Base-by-base conservation (phyloP, 169 alveolate species). In the Plasmodium coatneyi region DNA sequence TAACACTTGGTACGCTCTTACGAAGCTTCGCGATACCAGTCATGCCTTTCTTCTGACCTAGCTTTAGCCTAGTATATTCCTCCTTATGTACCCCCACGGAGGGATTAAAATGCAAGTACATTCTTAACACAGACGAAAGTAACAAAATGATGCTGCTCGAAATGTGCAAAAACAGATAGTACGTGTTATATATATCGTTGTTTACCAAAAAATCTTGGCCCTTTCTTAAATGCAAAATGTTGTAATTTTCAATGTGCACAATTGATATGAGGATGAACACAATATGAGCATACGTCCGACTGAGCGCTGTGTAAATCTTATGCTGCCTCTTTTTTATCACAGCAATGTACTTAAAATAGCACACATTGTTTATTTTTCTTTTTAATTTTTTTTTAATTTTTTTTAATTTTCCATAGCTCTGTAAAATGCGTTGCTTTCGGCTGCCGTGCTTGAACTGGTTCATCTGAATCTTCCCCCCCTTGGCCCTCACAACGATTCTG, bases 161-260 rank as follows among this genome's bases (percentile, higher is more conserved):
- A 5, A 89, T 89, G 78, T 89, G 94, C 19, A 78, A 39, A 89
- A 89, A 89, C 6, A 89, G 66, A 39, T 89, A 89, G 49, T 79
- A 89, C 34, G 94, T 60, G 19, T 89, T 89, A 52, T 89, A 89
- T 89, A 79, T 79, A 89, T 89, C 94, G 52, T 56, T 60, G 52
- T 72, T 89, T 82, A 89, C 56, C 32, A 56, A 89, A 28, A 79
- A 89, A 30, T 89, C 89, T 36, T 60, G 89, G 34, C n/a, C 60
- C 81, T 89, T 89, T 70, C 46, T 30, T 60, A 89, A 39, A 89
- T 89, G 71, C 36, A 89, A 78, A 89, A 89, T 89, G 78, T 89
- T 89, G 71, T 89, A 89, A 66, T 89, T 89, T 89, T 89, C 94
- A n/a, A 89, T 60, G 71, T 89, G 82, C 72, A 89, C 30, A 36